A percentile compares a stretch with the other conserved stretches of the same genome.
Evolutionary conservation across 495 filamentous ascomycete species (phyloP).

Genomic region (Talaromyces nanjingensis): DNA sequence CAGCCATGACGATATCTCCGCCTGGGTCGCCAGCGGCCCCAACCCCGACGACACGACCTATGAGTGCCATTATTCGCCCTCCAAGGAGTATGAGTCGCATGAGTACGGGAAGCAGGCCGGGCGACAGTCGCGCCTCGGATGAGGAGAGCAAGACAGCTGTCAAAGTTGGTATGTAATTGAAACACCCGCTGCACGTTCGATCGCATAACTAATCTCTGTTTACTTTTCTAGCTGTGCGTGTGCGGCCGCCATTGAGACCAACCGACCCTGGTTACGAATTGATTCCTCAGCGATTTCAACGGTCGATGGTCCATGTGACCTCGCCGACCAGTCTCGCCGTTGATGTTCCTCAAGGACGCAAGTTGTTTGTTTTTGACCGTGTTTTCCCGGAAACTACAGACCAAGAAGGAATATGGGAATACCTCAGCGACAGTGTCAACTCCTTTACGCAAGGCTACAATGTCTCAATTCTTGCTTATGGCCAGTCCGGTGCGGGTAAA

Average conservation of each 20-base stretch:
- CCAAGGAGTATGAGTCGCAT: constrained; percentile 81
- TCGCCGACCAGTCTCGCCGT: constrained; percentile 78
- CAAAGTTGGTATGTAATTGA: constrained; percentile 82
- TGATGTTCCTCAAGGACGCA: constrained; percentile 85
- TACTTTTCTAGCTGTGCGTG: constrained; percentile 67
- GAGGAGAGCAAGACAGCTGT: constrained; percentile 95
- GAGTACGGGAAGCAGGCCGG: constrained; percentile 76
- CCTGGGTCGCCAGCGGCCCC: constrained; percentile 51
- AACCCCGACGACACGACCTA: constrained; percentile 55
- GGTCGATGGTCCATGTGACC: constrained; percentile 84
- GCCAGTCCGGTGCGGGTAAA: constrained; percentile 99
- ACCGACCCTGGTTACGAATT: constrained; percentile 89
- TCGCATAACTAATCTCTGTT: constrained; percentile 12
- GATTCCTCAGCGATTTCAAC: constrained; percentile 91
- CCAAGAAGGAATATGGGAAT: constrained; percentile 93
- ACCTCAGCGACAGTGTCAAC: constrained; percentile 80
- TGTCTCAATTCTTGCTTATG: constrained; percentile 95
- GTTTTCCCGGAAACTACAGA: constrained; percentile 80
- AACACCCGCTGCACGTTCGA: constrained; percentile 9
- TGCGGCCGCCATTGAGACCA: constrained; percentile 79
- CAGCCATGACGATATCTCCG: constrained; percentile 48
- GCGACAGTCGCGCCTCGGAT: constrained; percentile 82
- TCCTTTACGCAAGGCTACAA: constrained; percentile 97
- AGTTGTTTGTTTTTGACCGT: constrained; percentile 91
- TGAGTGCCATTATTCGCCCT: constrained; percentile 80